These are phyloP conservation scores for Coleophoma cylindrospora DNA, from an alignment of 2,329 filamentous ascomycete genomes.

Conservation along the genomic window DNA sequence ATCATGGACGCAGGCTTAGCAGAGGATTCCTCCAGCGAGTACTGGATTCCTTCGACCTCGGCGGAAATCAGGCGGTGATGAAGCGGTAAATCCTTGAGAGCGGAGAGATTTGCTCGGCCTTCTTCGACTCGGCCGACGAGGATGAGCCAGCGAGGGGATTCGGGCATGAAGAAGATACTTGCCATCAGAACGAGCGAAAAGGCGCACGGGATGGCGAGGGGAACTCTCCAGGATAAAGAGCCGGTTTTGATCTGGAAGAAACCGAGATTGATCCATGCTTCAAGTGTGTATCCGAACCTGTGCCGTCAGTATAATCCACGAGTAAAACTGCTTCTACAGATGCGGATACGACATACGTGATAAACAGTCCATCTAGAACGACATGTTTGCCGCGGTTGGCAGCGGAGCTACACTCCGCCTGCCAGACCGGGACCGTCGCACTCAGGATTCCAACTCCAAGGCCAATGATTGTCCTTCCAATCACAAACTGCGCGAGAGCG, in stretches of 20 bases:
- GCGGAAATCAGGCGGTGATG: background rate
- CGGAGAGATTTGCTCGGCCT: conserved; percentile 1
- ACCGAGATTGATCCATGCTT: background rate
- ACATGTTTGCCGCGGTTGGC: no score
- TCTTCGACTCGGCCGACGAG: conserved; percentile 1
- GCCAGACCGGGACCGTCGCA: no score
- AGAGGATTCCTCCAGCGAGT: background rate
- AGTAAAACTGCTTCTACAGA: no score
- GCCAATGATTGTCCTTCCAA: no score
- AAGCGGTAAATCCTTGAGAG: background rate
- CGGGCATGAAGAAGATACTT: background rate
- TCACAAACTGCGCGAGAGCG: no score
- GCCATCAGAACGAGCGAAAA: background rate
- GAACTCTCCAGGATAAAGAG: background rate
- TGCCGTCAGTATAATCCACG: no score
- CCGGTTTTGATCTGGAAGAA: background rate
- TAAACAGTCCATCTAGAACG: no score
- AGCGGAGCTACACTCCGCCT: no score
- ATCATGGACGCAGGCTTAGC: background rate
- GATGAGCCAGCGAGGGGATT: conserved; percentile 4
- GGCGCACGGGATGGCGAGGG: background rate
- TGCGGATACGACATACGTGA: no score
- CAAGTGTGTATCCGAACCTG: no score
- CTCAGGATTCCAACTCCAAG: no score
- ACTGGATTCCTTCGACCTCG: conserved; percentile 2